Conservation (phyloP, 345 rosid genomes). For the Linum tenue region DNA sequence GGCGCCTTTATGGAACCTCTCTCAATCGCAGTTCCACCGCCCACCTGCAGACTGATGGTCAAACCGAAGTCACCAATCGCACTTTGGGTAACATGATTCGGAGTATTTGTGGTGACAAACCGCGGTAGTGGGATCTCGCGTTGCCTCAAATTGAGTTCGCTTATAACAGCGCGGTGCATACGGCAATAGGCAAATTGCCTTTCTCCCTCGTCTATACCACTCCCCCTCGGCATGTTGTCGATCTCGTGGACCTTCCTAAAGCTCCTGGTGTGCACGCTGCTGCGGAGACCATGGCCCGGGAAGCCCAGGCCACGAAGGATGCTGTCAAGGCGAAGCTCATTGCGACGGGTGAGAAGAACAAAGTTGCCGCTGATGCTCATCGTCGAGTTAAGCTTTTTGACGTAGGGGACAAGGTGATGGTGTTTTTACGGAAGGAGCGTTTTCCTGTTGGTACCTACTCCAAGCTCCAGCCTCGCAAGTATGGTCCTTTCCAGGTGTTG, state of each 20-base stretch:
- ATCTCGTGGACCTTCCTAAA: background rate
- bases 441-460: background rate
- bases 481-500: background rate
- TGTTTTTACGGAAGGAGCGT: background rate
- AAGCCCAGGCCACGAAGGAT: no score
- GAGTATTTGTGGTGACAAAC: no score
- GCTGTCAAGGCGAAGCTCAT: no score
- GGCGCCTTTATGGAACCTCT: no score
- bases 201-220: background rate
- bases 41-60: no score
- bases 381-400: background rate
- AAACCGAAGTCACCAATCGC: no score
- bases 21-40: no score
- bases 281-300: no score
- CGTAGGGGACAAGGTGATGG: constrained; percentile 1
- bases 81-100: no score
- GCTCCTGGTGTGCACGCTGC: background rate
- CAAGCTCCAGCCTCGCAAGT: background rate
- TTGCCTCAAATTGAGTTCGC: background rate
- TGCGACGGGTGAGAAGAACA: background rate
- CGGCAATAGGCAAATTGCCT: background rate
- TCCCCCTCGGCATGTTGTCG: background rate
- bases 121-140: no score
- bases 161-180: background rate
- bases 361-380: background rate